Conservation (phyloP, 2,329 filamentous ascomycete genomes). For the Thelonectria blattea region DNA sequence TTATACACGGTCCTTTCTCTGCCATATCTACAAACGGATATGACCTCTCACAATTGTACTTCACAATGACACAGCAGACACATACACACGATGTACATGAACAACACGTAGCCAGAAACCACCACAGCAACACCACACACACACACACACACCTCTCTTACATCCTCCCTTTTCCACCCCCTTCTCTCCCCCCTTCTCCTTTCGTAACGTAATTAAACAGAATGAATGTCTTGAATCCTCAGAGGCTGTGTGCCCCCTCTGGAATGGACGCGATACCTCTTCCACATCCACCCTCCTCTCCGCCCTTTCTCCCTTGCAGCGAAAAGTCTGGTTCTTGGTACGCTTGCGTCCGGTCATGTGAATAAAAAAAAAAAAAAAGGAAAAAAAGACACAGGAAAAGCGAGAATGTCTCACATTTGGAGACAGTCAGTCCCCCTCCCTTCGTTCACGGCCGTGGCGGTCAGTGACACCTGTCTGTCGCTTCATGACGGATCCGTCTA, state of each 20-base stretch:
- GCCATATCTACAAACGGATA: not conserved
- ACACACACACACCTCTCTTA: not conserved
- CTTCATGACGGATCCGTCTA: not conserved
- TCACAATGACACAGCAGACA: not conserved
- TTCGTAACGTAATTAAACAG: too few relatives aligned
- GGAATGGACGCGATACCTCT: too few relatives aligned
- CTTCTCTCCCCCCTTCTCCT: too few relatives aligned
- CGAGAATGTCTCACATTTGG: conserved; percentile 11
- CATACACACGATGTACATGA: not conserved
- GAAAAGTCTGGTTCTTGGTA: too few relatives aligned
- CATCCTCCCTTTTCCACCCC: not conserved
- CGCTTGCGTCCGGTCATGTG: not conserved
- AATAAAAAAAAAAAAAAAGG: not conserved
- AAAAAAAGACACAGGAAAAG: conserved; percentile 1
- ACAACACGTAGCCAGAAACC: not conserved
- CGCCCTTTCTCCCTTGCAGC: not conserved
- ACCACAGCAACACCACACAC: too few relatives aligned
- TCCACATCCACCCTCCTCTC: too few relatives aligned
- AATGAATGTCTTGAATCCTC: too few relatives aligned
- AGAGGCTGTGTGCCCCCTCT: too few relatives aligned
- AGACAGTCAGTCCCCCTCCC: not conserved
- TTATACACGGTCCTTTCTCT: too few relatives aligned
- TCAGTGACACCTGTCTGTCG: not conserved
- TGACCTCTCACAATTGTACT: not conserved
- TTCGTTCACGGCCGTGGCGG: not conserved